Evolutionary conservation across 75 land plant species (phyloP).

Genomic region (Chamaecyparis obtusa): DNA sequence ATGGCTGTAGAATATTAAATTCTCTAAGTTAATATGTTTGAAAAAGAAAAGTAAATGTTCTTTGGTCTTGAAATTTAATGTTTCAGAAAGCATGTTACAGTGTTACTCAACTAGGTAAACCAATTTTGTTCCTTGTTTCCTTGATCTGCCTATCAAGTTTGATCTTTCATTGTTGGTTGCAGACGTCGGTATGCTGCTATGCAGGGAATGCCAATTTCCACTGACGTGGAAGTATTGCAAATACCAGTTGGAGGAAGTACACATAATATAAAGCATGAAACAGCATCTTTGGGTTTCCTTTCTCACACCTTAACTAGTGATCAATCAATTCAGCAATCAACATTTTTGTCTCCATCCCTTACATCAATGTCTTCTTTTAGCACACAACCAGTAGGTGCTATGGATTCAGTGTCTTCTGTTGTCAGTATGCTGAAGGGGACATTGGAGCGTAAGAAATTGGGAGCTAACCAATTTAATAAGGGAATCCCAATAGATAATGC

Average conservation of each 20-base stretch:
- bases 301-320: slow-evolving; percentile 24
- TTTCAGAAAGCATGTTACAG: not conserved
- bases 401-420: slow-evolving; percentile 49
- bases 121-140: not conserved
- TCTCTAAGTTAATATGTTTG: not conserved
- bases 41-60: not conserved
- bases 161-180: not conserved
- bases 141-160: not conserved
- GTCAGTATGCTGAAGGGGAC: slow-evolving; percentile 58
- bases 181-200: slow-evolving; percentile 59
- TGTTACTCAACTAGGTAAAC: not conserved
- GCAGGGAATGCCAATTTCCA: slow-evolving; percentile 35
- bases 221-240: slow-evolving; percentile 19
- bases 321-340: slow-evolving; percentile 15
- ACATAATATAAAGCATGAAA: slow-evolving; percentile 22
- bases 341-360: slow-evolving; percentile 32
- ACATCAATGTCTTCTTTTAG: slow-evolving; percentile 38
- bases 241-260: slow-evolving; percentile 11
- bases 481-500: slow-evolving; percentile 21
- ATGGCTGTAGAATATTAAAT: not conserved
- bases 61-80: not conserved
- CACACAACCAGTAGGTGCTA: slow-evolving; percentile 15
- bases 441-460: slow-evolving; percentile 39
- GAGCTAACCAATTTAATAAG: slow-evolving; percentile 24
- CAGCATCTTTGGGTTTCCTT: slow-evolving; percentile 13